These are phyloP conservation scores for Debaryomyces subglobosus DNA, from an alignment of 1,139 yeast genomes.

Conservation along the genomic window DNA sequence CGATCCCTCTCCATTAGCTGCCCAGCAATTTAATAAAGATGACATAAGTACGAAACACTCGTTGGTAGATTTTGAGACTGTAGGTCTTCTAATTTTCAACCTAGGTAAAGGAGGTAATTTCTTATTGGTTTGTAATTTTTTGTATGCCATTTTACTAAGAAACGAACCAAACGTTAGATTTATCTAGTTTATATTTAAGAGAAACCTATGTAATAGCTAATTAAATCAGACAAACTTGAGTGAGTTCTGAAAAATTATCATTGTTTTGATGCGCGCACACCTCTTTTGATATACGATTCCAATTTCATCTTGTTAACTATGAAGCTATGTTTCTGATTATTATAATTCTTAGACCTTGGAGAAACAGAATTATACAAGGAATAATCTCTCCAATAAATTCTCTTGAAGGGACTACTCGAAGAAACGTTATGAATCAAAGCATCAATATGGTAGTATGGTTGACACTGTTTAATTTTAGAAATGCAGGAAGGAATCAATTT, in stretches of 20 bases:
- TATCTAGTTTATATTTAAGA: not conserved
- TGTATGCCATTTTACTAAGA: conserved; percentile 26
- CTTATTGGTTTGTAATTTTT: conserved; percentile 32
- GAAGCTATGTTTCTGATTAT: conserved; percentile 2
- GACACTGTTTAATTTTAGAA: conserved; percentile 1
- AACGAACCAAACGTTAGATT: not conserved
- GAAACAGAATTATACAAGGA: conserved; percentile 6
- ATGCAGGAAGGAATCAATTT: conserved; percentile 19
- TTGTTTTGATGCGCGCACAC: conserved; percentile 10
- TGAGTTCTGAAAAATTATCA: conserved; percentile 8
- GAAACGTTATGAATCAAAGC: conserved; percentile 36
- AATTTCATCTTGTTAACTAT: not conserved
- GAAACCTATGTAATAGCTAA: not conserved
- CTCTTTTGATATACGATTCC: not conserved
- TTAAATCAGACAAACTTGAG: not conserved
- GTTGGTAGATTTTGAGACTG: conserved; percentile 58
- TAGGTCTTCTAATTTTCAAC: conserved; percentile 70
- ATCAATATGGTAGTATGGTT: conserved; percentile 18
- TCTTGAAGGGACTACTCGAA: conserved; percentile 27
- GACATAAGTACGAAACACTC: conserved; percentile 85
- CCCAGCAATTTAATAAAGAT: conserved; percentile 91
- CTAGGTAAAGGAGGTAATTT: conserved; percentile 75
- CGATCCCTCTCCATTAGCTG: conserved; percentile 87
- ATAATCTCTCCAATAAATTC: conserved; percentile 32
- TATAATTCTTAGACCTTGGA: conserved; percentile 6